Conservation (phyloP, 2,329 filamentous ascomycete genomes). For the Fusarium proliferatum region DNA sequence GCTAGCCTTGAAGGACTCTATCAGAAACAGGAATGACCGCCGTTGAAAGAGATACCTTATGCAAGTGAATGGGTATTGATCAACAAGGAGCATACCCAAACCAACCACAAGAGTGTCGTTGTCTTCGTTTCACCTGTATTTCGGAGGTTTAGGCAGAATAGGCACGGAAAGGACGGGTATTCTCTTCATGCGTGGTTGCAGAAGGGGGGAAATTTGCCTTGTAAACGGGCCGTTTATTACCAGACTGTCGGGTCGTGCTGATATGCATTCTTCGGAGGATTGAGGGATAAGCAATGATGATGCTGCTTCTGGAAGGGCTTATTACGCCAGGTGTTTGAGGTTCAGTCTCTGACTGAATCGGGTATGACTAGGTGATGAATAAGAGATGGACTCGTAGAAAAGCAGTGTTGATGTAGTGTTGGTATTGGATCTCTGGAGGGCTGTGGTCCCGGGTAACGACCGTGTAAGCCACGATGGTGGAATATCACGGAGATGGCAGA, state of each 20-base stretch:
- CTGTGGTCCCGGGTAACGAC: not conserved
- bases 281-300: not conserved
- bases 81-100: conserved; percentile 1
- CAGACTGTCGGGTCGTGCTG: conserved; percentile 29
- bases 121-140: conserved; percentile 15
- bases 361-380: not conserved
- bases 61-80: conserved; percentile 15
- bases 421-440: not conserved
- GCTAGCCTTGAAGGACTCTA: conserved; percentile 21
- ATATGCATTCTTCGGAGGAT: conserved; percentile 3
- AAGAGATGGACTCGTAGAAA: no score
- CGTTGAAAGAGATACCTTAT: not conserved
- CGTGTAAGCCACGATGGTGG: not conserved
- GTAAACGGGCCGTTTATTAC: conserved; percentile 28
- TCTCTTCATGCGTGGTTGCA: not conserved
- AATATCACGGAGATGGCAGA: not conserved
- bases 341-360: not conserved
- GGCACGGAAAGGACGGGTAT: conserved; percentile 4
- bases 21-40: conserved; percentile 9
- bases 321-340: not conserved
- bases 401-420: not conserved
- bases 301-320: not conserved
- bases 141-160: conserved; percentile 28
- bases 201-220: not conserved
- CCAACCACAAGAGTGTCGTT: conserved; percentile 5